phyloP scores from a whole-genome alignment of 192 early-diverging fungal genomes.

The Rhizophagus clarus region DNA sequence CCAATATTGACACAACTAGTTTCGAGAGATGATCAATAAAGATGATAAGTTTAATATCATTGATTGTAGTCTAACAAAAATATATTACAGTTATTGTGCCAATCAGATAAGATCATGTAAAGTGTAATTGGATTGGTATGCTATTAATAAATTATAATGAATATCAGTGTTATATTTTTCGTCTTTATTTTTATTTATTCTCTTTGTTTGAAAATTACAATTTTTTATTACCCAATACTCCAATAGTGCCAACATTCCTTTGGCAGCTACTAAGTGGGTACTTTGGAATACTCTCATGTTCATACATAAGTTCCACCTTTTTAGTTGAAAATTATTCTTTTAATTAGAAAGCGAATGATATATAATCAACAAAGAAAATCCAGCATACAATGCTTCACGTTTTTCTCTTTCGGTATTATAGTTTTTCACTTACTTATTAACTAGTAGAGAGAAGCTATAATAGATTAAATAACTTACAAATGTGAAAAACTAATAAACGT shows the following conservation, averaged over 20 bases:
- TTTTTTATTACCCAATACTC: too few relatives aligned
- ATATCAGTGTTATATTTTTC: too few relatives aligned
- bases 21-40: not conserved
- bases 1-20: not conserved
- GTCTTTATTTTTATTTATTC: not conserved
- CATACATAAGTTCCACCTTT: conserved; percentile 56
- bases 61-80: too few relatives aligned
- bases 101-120: too few relatives aligned
- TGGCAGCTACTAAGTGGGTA: not conserved
- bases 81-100: not conserved
- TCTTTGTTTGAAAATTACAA: not conserved
- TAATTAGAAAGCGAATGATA: not conserved
- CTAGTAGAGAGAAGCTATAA: too few relatives aligned
- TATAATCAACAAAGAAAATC: not conserved
- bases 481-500: too few relatives aligned
- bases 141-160: too few relatives aligned
- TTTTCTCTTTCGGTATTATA: conserved; percentile 21
- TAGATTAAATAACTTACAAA: too few relatives aligned
- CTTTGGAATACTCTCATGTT: conserved; percentile 32
- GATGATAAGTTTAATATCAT: too few relatives aligned
- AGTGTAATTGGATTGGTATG: too few relatives aligned
- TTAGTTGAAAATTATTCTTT: conserved; percentile 11
- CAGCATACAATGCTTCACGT: not conserved
- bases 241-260: too few relatives aligned
- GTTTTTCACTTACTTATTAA: not conserved